Evolutionary conservation across 305 asterid genomes (phyloP), one percentile per base, ranked within the genome.

Genomic region (Fraxinus floribunda): DNA sequence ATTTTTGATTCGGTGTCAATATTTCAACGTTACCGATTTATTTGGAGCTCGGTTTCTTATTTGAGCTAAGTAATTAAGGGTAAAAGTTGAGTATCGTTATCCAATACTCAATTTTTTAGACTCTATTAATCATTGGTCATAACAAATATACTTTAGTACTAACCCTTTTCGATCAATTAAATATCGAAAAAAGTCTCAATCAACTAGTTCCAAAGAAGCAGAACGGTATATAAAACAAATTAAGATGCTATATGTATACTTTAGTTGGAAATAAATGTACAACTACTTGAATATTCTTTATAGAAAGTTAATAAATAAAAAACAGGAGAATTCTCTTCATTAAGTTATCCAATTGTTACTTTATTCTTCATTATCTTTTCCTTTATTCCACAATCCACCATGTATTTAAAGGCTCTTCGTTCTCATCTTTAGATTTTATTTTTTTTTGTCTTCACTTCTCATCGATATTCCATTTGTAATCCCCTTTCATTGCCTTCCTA

Each of bases 301-400:
- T 75, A 68, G 26, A 84, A 82, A 84, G 89, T 80, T 38, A 82
- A 79, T 83, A 70, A 74, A 41, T 80, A 79, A 18, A 79, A 26
- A 8, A 68, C 18, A 4, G 18, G 41, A 75, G 62, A 35, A 77
- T 71, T 78, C 30, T 62, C 83, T 79, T 83, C 20, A 72, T 38
- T 80, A 49, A 32, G 44, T 78, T 77, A 77, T 77, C 83, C 79
- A 72, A 79, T 36, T 57, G 15, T 29, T 68, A 44, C 83, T 80
- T 80, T 81, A 80, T 88, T 86, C 89, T 82, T 84, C 76, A 82
- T 79, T 82, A 84, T 86, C 84, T 71, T 41, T 52, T 70, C 79
- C 85, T 86, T 85, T 84, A 88, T 88, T 88, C 90, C 82, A 79
- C 72, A 46, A 55, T 83, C 60, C 60, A 49, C 5, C 60, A 49